Percentiles rank a stretch among this genome's conserved stretches.
phyloP scores from a whole-genome alignment of 495 filamentous ascomycete genomes.

The Aspergillus coremiiformis region DNA sequence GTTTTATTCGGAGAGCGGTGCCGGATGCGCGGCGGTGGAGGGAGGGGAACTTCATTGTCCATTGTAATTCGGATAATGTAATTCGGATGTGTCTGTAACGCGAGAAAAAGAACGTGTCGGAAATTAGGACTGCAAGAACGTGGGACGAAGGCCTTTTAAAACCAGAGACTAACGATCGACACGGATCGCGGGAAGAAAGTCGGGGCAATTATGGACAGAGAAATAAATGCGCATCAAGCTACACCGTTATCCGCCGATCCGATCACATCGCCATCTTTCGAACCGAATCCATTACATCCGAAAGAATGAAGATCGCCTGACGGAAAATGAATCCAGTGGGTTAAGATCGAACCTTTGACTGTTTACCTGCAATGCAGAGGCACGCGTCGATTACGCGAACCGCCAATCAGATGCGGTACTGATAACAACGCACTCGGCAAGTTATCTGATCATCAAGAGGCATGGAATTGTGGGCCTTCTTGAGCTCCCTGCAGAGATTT shows the following conservation, averaged over 20 bases:
- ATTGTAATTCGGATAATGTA: constrained; percentile 13
- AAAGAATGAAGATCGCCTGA: constrained; percentile 11
- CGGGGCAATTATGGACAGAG: background rate
- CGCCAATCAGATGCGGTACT: constrained; percentile 4
- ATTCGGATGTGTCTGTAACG: background rate
- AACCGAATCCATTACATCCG: constrained; percentile 11
- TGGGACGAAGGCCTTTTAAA: background rate
- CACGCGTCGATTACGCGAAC: constrained; percentile 3
- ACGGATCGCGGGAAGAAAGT: background rate
- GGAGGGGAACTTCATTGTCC: constrained; percentile 40
- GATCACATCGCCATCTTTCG: constrained; percentile 12
- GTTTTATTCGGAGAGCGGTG: constrained; percentile 29
- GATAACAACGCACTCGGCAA: constrained; percentile 3
- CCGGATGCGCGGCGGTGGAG: constrained; percentile 36
- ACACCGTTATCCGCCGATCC: background rate
- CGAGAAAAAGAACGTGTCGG: constrained; percentile 4
- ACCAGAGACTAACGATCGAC: background rate
- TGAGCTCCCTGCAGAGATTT: no score
- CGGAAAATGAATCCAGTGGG: constrained; percentile 1
- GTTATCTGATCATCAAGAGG: background rate
- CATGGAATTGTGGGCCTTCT: background rate
- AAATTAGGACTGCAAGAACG: background rate
- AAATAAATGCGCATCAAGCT: background rate
- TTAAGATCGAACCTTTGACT: background rate
- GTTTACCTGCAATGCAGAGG: background rate